Evolutionary conservation across 2,329 filamentous ascomycete species (phyloP).

Genomic region (Monosporascus sp.): DNA sequence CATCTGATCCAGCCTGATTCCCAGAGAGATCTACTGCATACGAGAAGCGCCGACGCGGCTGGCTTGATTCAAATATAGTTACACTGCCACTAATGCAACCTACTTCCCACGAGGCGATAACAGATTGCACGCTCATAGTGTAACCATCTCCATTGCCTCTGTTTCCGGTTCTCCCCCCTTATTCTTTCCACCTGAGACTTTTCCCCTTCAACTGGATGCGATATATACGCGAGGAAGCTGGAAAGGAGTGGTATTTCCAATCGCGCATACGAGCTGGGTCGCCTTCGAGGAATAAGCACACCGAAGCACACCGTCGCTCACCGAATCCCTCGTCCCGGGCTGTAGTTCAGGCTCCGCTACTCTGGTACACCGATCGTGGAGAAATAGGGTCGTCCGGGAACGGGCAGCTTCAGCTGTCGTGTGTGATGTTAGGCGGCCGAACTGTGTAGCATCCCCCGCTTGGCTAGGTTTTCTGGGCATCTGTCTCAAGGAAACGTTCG

Average conservation of each 20-base stretch:
- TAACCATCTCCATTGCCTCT: conserved; percentile 4
- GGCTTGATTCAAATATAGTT: conserved; percentile 23
- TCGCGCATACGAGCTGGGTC: conserved; percentile 5
- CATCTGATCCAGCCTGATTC: conserved; percentile 17
- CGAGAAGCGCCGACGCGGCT: conserved; percentile 25
- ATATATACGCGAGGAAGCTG: background rate
- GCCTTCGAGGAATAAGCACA: conserved; percentile 20
- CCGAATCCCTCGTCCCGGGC: conserved; percentile 16
- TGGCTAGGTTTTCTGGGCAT: conserved; percentile 33
- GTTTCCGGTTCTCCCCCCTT: conserved; percentile 4
- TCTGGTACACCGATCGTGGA: conserved; percentile 20
- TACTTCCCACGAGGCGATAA: conserved; percentile 25
- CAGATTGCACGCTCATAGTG: conserved; percentile 9
- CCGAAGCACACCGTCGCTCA: conserved; percentile 12
- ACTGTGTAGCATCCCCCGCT: conserved; percentile 35
- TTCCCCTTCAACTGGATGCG: background rate
- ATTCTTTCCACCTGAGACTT: conserved; percentile 2
- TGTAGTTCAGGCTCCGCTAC: conserved; percentile 10
- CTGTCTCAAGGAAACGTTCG: conserved; percentile 26
- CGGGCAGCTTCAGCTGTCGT: conserved; percentile 33
- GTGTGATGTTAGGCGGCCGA: conserved; percentile 37
- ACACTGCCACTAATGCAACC: conserved; percentile 24
- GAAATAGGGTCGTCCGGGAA: conserved; percentile 27
- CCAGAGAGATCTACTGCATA: conserved; percentile 24
- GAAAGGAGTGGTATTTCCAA: background rate